These are phyloP conservation scores for Salvia miltiorrhiza DNA, from an alignment of 257 asterid species.

Conservation along the genomic window DNA sequence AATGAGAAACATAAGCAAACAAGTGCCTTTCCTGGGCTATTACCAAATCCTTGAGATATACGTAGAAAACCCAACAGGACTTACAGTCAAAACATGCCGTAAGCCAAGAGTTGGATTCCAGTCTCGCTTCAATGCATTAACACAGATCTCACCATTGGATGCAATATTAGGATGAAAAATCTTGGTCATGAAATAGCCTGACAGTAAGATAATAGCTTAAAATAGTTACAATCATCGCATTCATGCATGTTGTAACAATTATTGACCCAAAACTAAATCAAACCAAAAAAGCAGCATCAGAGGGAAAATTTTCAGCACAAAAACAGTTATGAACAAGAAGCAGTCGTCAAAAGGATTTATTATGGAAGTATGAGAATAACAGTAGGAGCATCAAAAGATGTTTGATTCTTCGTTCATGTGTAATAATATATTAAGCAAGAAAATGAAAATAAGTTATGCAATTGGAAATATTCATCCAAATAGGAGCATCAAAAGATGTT, in stretches of 20 bases:
- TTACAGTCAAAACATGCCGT: constrained; percentile 85
- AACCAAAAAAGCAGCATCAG: background rate
- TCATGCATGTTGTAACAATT: background rate
- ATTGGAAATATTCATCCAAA: constrained; percentile 1
- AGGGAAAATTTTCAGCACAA: background rate
- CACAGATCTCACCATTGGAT: constrained; percentile 85
- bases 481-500: background rate
- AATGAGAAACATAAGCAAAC: constrained; percentile 2
- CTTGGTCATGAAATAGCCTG: constrained; percentile 91
- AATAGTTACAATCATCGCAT: background rate
- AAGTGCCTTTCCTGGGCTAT: background rate
- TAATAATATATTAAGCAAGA: background rate
- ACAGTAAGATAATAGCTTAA: constrained; percentile 3
- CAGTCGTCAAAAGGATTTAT: background rate
- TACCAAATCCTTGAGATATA: background rate
- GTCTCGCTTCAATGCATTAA: constrained; percentile 92
- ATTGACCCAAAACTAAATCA: constrained; percentile 5
- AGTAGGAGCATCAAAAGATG: background rate
- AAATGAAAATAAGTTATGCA: background rate
- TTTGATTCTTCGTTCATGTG: background rate
- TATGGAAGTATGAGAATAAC: background rate
- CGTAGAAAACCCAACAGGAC: constrained; percentile 11
- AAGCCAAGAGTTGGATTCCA: constrained; percentile 92
- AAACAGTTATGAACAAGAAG: background rate
- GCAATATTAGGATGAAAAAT: constrained; percentile 94